Percentiles rank a stretch among this genome's conserved stretches.
Conservation (phyloP, 2,329 filamentous ascomycete genomes). For the Hymenoscyphus fraxineus region DNA sequence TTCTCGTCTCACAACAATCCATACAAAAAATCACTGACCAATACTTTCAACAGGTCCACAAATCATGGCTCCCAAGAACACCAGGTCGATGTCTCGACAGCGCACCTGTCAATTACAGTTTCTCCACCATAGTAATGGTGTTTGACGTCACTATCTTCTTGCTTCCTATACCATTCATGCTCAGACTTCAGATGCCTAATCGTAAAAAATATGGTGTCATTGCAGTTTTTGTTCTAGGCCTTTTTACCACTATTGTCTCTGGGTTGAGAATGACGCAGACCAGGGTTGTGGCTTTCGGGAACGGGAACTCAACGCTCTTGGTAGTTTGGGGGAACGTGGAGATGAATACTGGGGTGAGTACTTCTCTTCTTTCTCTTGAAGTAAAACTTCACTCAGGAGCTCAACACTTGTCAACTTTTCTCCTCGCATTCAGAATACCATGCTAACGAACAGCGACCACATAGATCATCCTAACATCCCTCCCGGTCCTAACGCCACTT, state of each 20-base stretch:
- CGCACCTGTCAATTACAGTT: slow-evolving; percentile 35
- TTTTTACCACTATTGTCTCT: slow-evolving; percentile 15
- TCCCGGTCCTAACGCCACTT: slow-evolving; percentile 19
- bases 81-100: slow-evolving; percentile 36
- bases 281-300: slow-evolving; percentile 34
- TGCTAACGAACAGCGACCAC: background rate
- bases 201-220: slow-evolving; percentile 16
- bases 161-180: slow-evolving; percentile 19
- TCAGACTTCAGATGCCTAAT: slow-evolving; percentile 15
- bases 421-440: background rate
- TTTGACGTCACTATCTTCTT: slow-evolving; percentile 17
- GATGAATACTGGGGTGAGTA: slow-evolving; percentile 52
- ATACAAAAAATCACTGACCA: background rate
- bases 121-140: background rate
- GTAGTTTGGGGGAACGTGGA: slow-evolving; percentile 55
- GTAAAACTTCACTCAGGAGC: no score
- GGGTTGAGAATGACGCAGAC: slow-evolving; percentile 10
- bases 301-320: slow-evolving; percentile 46
- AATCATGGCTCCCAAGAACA: slow-evolving; percentile 34
- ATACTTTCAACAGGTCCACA: slow-evolving; percentile 15
- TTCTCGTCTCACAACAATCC: background rate
- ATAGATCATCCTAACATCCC: slow-evolving; percentile 21
- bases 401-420: background rate
- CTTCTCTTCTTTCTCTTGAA: background rate
- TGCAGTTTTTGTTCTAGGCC: slow-evolving; percentile 19